These are phyloP conservation scores for Salvia splendens DNA, from an alignment of 257 asterid species.

Conservation along the genomic window DNA sequence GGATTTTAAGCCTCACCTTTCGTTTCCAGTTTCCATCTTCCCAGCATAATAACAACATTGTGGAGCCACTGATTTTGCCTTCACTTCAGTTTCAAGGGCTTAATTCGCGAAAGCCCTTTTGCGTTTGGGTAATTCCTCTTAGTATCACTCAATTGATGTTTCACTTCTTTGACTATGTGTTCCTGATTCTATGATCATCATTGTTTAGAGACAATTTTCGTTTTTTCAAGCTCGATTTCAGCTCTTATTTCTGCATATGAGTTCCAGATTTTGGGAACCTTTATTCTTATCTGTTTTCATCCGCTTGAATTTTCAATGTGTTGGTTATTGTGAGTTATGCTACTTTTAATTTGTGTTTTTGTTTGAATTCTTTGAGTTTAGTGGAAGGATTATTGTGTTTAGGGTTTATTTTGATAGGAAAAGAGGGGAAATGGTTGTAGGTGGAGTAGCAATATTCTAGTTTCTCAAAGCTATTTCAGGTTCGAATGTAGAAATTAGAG, in stretches of 20 bases:
- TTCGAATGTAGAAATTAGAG: neutral
- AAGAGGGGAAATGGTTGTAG: neutral
- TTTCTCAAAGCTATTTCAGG: neutral
- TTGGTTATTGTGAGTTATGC: neutral
- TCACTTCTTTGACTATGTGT: neutral
- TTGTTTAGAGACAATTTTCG: neutral
- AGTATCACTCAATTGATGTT: neutral
- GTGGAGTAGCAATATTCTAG: neutral
- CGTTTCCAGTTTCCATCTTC: conserved; percentile 30
- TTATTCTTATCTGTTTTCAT: conserved; percentile 1
- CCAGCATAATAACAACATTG: neutral
- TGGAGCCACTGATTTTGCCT: conserved; percentile 1
- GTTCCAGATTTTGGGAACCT: neutral
- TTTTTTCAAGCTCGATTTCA: neutral
- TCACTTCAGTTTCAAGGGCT: conserved; percentile 17
- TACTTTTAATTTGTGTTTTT: neutral
- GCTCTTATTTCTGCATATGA: neutral
- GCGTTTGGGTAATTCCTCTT: conserved; percentile 8
- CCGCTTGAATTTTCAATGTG: neutral
- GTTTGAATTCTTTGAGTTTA: conserved; percentile 17
- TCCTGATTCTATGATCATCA: neutral
- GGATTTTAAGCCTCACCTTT: conserved; percentile 44
- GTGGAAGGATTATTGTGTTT: neutral
- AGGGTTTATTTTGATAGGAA: neutral
- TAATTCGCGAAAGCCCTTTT: conserved; percentile 18